Base-by-base conservation (phyloP, 2,329 filamentous ascomycete genomes). In the Aspergillus pseudoviridinutans region DNA sequence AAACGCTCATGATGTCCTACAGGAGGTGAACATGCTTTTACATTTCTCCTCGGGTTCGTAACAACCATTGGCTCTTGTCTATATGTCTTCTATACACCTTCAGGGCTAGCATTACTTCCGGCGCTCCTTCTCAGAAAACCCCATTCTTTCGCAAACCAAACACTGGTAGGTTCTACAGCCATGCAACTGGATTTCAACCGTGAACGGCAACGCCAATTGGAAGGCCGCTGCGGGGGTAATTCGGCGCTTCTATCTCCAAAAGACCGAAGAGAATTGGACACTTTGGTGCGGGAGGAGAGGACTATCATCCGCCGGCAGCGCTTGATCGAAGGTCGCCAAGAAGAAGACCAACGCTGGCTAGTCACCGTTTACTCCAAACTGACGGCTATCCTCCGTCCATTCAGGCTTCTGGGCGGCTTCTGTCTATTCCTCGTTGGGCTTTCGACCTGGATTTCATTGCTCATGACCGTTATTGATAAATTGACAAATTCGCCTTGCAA, bases 381-480 rank as follows among this genome's bases (percentile, higher is more conserved):
- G 14, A 90, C 90, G 69, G 89, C 90, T 17, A 76, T 96, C 41
- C 89, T 97, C 74, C 85, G 92, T 7, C 94, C 94, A 1, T 78
- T 99, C 66, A 96, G 96, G 78, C 84, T 97, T 46, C 74, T 97
- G 14, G 89, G 91, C 1, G 94, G 94, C 14, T 79, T 97, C 51
- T 65, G 96, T 0, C 78, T 97, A 2, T 81, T 97, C 32, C 64
- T 91, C 1, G 72, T 96, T 24, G 82, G 90, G 0, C 75, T 96
- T 14, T 64, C 96, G 46, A 83, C 95, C 64, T 96, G 91, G 83
- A 83, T 88, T 8, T 96, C 91, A 12, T 97, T 99, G 91, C 83
- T 97, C 65, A 89, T 97, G 71, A 97, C 93, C 0, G 89, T 87
- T 64, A 92, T 97, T 68, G 94, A 99, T 83, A 97, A 97, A 79